Evolutionary conservation across 768 basidiomycete genomes (phyloP).

Genomic region (Lepiota brunneoincarnata): DNA sequence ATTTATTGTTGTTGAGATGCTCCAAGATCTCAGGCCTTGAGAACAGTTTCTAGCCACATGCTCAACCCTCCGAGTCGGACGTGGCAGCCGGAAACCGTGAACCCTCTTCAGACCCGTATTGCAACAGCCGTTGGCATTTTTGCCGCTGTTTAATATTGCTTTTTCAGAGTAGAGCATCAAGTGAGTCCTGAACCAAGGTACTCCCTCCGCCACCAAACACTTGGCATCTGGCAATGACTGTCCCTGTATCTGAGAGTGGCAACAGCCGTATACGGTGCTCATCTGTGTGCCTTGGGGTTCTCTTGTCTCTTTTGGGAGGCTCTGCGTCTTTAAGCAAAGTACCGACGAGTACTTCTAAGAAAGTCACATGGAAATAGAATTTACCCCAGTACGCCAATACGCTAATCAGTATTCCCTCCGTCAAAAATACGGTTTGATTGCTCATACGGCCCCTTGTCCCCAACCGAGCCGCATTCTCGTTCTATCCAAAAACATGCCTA

Average conservation of each 20-base stretch:
- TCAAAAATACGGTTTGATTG: neutral
- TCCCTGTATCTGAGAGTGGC: neutral
- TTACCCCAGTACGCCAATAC: neutral
- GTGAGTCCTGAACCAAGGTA: neutral
- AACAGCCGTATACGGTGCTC: neutral
- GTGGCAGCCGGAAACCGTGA: neutral
- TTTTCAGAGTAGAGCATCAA: no score
- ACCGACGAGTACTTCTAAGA: neutral
- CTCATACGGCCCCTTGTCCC: neutral
- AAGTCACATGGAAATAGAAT: neutral
- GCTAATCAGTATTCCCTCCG: neutral
- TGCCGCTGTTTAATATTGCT: no score
- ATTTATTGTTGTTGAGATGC: neutral
- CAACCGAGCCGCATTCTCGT: no score
- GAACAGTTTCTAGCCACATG: neutral
- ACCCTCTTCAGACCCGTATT: neutral
- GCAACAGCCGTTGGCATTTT: neutral
- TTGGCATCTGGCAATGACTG: neutral
- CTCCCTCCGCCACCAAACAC: neutral
- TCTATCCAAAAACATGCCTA: neutral
- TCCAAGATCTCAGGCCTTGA: neutral
- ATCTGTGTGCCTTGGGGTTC: neutral
- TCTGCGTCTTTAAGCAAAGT: neutral
- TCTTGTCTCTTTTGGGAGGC: neutral
- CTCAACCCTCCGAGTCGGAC: conserved; percentile 3